Conservation (phyloP, 2,329 filamentous ascomycete genomes). For the Trichophyton simii region DNA sequence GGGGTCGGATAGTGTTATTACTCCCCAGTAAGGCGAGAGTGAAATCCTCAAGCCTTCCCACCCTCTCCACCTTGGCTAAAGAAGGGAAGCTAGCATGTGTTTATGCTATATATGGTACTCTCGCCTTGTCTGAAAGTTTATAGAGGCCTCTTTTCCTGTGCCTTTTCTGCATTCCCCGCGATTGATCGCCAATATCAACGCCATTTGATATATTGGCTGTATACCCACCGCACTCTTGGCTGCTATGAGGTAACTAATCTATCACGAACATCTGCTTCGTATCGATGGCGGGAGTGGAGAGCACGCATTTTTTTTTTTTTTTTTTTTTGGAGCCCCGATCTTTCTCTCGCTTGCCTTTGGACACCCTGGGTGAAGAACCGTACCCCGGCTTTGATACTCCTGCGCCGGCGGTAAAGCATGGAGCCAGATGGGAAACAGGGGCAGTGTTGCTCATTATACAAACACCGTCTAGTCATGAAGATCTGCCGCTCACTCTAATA, state of each 20-base stretch:
- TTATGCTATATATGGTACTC: not conserved
- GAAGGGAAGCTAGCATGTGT: constrained; percentile 2
- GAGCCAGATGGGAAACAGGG: not conserved
- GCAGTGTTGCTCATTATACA: not conserved
- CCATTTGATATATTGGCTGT: not conserved
- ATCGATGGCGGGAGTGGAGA: not conserved
- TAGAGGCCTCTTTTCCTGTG: not conserved
- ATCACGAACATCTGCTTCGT: not conserved
- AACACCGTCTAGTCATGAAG: not conserved
- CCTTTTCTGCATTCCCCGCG: constrained; percentile 1
- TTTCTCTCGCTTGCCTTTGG: not conserved
- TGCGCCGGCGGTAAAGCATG: not conserved
- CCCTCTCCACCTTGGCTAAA: constrained; percentile 31
- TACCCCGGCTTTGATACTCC: not conserved
- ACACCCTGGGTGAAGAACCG: not conserved
- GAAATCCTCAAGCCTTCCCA: constrained; percentile 83
- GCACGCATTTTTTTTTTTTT: not conserved
- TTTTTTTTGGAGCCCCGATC: not conserved
- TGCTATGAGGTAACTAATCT: not conserved
- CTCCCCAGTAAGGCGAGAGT: constrained; percentile 42
- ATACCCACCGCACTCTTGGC: not conserved
- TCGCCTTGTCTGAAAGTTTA: not conserved
- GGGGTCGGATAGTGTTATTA: constrained; percentile 37
- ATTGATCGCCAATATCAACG: not conserved
- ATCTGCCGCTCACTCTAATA: not conserved